Evolutionary conservation across 148 eudicot genomes (phyloP).

Genomic region (Polygonum maritimum): DNA sequence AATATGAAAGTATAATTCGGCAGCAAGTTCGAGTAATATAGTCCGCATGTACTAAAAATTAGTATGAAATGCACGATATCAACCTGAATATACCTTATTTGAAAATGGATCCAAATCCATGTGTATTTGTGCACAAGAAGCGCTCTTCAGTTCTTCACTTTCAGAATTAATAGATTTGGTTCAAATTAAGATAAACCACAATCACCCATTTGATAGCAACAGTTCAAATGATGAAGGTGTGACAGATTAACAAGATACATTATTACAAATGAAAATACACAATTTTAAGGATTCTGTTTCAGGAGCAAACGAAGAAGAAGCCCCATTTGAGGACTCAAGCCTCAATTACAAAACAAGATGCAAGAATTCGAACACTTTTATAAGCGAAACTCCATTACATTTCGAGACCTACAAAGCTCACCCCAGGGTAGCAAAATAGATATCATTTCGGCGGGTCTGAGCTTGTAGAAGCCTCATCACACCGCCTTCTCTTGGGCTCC

Average conservation of each 20-base stretch:
- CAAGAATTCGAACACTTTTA: background rate
- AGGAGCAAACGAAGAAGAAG: background rate
- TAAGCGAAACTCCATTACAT: background rate
- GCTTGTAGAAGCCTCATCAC: slow-evolving; percentile 43
- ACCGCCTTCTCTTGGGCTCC: slow-evolving; percentile 82
- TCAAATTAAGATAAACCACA: background rate
- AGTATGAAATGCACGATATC: background rate
- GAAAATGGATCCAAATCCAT: too few species aligned
- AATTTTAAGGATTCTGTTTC: slow-evolving; percentile 2
- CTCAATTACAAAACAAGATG: background rate
- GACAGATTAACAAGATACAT: background rate
- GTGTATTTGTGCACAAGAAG: too few species aligned
- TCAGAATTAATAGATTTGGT: too few species aligned
- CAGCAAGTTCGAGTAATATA: background rate
- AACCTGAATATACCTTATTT: too few species aligned
- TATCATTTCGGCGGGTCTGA: slow-evolving; percentile 33
- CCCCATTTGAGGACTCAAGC: slow-evolving; percentile 4
- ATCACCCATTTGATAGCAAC: background rate
- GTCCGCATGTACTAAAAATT: background rate
- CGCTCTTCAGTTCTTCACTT: too few species aligned
- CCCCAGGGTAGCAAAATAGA: background rate
- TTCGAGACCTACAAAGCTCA: background rate
- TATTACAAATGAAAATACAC: background rate
- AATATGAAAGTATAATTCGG: background rate
- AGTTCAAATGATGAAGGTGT: background rate